These are phyloP conservation scores for Dittrichia graveolens DNA, from an alignment of 129 eudicot genomes.

Conservation along the genomic window DNA sequence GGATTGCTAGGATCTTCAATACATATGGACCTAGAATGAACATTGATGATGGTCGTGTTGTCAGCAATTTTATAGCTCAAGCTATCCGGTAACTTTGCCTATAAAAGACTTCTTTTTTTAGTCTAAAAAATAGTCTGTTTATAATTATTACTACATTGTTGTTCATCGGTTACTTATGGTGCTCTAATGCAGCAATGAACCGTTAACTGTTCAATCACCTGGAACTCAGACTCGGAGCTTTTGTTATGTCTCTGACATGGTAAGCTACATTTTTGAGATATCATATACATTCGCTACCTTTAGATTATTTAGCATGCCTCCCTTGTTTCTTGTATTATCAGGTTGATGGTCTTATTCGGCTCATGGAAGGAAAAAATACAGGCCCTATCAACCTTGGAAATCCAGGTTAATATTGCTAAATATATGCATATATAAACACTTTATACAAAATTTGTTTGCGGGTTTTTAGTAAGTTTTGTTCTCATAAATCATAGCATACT, in stretches of 20 bases:
- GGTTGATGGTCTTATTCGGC: slow-evolving; percentile 95
- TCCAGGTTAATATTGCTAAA: slow-evolving; percentile 58
- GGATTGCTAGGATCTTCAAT: slow-evolving; percentile 88
- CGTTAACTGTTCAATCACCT: slow-evolving; percentile 91
- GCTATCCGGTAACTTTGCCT: slow-evolving; percentile 61
- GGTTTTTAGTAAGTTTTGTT: not conserved
- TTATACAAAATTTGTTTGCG: not conserved
- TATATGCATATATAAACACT: not conserved
- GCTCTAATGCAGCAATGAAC: slow-evolving; percentile 57
- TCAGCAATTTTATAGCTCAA: slow-evolving; percentile 90
- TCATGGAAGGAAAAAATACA: slow-evolving; percentile 92
- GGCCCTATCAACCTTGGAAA: slow-evolving; percentile 97
- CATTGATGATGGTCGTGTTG: slow-evolving; percentile 91
- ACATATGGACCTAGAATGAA: slow-evolving; percentile 94
- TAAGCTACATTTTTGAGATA: slow-evolving; percentile 29
- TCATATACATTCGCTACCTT: not conserved
- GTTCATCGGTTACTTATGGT: not conserved
- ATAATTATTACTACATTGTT: not conserved
- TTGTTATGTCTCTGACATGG: slow-evolving; percentile 97
- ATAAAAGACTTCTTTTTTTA: not conserved
- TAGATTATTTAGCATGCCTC: slow-evolving; percentile 8
- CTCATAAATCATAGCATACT: not conserved
- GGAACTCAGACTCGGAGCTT: slow-evolving; percentile 98
- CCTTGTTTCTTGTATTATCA: slow-evolving; percentile 27
- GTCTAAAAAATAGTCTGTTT: not conserved